Evolutionary conservation across 129 eudicot genomes (phyloP).

Genomic region (Flaveria bidentis): DNA sequence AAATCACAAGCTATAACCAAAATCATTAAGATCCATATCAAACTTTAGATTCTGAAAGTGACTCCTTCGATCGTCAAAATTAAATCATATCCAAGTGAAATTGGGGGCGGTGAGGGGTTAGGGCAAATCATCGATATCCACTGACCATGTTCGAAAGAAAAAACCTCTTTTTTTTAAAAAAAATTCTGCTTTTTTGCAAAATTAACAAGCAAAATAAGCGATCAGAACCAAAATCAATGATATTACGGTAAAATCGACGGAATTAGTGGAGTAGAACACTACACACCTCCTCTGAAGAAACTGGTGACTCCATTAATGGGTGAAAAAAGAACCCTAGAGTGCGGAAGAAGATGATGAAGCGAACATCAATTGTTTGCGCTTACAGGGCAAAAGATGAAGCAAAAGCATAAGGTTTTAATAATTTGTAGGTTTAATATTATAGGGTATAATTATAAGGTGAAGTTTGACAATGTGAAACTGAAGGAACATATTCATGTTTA

Average conservation of each 20-base stretch:
- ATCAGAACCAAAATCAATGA: not conserved
- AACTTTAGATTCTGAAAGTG: not conserved
- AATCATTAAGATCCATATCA: not conserved
- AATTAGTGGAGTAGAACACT: not conserved
- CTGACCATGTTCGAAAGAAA: not conserved
- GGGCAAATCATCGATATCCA: not conserved
- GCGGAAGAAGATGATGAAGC: not conserved
- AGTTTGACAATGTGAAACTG: no score
- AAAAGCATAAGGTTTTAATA: no score
- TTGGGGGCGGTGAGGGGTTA: not conserved
- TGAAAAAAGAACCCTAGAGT: conserved; percentile 25
- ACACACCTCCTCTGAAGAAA: conserved; percentile 32
- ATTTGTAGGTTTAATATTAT: no score
- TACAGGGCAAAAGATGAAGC: no score
- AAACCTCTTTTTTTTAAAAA: not conserved
- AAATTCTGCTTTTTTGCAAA: not conserved
- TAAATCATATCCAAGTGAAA: not conserved
- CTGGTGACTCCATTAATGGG: conserved; percentile 8
- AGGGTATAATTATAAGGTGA: no score
- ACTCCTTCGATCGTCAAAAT: conserved; percentile 16
- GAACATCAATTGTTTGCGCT: not conserved
- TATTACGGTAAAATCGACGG: not conserved
- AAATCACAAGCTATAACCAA: conserved; percentile 12
- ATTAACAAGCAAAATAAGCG: conserved; percentile 1
- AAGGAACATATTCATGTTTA: no score